Evolutionary conservation across 2,329 filamentous ascomycete genomes (phyloP).

Genomic region (Beauveria caledonica): DNA sequence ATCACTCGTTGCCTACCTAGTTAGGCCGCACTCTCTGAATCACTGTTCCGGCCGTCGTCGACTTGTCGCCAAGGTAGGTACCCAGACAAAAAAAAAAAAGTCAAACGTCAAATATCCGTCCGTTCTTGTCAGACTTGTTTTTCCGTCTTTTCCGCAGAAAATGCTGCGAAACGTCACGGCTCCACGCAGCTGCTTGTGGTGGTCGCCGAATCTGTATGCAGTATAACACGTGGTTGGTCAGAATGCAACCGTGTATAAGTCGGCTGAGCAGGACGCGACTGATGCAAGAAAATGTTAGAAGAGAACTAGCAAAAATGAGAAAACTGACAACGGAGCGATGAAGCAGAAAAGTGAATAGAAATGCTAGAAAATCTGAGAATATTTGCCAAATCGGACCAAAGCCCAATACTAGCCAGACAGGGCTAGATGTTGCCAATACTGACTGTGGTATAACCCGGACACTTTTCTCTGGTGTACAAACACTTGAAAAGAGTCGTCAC

Average conservation of each 20-base stretch:
- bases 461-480: not conserved
- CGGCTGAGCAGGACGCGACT: not conserved
- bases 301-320: not conserved
- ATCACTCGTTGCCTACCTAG: not conserved
- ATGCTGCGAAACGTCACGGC: not conserved
- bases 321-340: not conserved
- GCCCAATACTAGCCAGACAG: not conserved
- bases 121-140: not conserved
- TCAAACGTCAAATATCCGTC: not conserved
- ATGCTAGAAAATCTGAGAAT: no score
- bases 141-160: not conserved
- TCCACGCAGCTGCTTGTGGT: not conserved
- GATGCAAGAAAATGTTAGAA: not conserved
- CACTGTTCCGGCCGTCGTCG: not conserved
- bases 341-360: not conserved
- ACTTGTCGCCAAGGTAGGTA: not conserved
- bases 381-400: not conserved
- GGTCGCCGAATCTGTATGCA: not conserved
- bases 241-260: conserved; percentile 4
- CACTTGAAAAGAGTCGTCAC: no score
- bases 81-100: not conserved
- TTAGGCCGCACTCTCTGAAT: not conserved
- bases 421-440: conserved; percentile 4
- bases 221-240: conserved; percentile 12
- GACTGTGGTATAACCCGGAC: not conserved